A percentile compares a stretch with the other conserved stretches of the same genome.
These are phyloP conservation scores for Rhodotorula glutinis DNA, from an alignment of 1,284 basidiomycete genomes.

Conservation along the genomic window DNA sequence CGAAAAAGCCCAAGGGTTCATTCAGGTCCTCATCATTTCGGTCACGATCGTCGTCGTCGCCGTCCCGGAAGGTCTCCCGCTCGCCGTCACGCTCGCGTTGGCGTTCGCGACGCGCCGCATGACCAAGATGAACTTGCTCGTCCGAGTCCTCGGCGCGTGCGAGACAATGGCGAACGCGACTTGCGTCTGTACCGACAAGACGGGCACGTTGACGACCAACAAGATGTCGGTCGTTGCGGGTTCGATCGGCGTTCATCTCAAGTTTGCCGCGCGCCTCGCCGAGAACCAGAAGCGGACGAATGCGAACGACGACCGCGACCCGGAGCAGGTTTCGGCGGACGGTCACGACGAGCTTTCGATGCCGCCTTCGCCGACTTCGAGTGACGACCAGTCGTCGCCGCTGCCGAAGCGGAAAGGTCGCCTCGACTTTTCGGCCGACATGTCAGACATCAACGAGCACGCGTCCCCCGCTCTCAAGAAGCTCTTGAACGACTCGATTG, in stretches of 20 bases:
- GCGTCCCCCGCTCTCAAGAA: slow-evolving; percentile 63
- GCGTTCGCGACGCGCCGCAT: slow-evolving; percentile 97
- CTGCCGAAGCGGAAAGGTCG: slow-evolving; percentile 39
- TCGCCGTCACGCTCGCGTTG: slow-evolving; percentile 92
- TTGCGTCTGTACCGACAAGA: slow-evolving; percentile 55
- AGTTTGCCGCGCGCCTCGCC: slow-evolving; percentile 78
- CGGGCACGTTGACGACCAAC: slow-evolving; percentile 76
- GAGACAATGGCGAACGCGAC: slow-evolving; percentile 99
- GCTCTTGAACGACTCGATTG: slow-evolving; percentile 80
- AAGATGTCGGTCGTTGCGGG: slow-evolving; percentile 94
- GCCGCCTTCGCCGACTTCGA: slow-evolving; percentile 1
- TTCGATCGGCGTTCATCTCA: slow-evolving; percentile 85
- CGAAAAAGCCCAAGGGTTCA: slow-evolving; percentile 85
- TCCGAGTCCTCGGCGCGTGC: slow-evolving; percentile 91
- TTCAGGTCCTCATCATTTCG: slow-evolving; percentile 88
- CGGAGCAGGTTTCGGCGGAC: slow-evolving; percentile 42
- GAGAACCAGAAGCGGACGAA: slow-evolving; percentile 74
- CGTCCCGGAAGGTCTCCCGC: slow-evolving; percentile 82
- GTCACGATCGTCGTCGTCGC: slow-evolving; percentile 95
- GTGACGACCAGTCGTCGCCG: slow-evolving; percentile 13
- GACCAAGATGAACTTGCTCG: slow-evolving; percentile 89
- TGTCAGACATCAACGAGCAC: slow-evolving; percentile 62
- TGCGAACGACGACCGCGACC: slow-evolving; percentile 59
- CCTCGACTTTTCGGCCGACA: slow-evolving; percentile 80
- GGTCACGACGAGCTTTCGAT: slow-evolving; percentile 17